Base-by-base conservation (phyloP, 352 stramenopile species). In the Bremia lactucae region DNA sequence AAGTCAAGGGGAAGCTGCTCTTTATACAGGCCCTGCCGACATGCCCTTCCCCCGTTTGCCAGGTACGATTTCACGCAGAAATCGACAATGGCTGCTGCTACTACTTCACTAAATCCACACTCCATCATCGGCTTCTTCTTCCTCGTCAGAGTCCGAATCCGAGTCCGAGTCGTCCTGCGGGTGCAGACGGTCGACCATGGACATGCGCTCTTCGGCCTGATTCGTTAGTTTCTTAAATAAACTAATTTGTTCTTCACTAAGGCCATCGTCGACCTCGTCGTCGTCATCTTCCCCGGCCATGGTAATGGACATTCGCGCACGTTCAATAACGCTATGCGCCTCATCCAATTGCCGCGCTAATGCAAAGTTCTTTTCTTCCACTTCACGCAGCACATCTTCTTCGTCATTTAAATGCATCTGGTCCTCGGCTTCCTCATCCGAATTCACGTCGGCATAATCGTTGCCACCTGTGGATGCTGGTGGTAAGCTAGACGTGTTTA, bases 211-310 rank as follows among this genome's bases (percentile, higher is more conserved):
- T 24, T 92, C 79, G 21, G 76, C 75, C 43, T 92, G 68, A 63
- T 58, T 87, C 52, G 74, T 88, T 59, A 92, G 76, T 72, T 92
- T 92, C 73, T 89, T 89, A 66, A 92, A 92, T 78, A 92, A 81
- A 75, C 68, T 88, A 75, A 92, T 88, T 53, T 92, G 79, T 46
- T 89, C 76, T 16, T 84, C 68, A 56, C 65, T 88, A 52, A 92
- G 44, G 19, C 71, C 76, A 36, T 74, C 71, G 33, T 60, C 58
- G 26, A 45, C 50, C 22, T 77, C 62, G 3, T 92, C 79, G 8
- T 87, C 76, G 31, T 61, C 61, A 18, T 89, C 77, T 44, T 86
- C 78, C 25, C 74, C 73, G 28, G 60, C 68, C 60, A 88, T 73
- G 71, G 83, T 87, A 65, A 92, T 89, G 40, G 76, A 89, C 79